phyloP scores from a whole-genome alignment of 768 basidiomycete genomes.

The Fistulinella prunicolor region DNA sequence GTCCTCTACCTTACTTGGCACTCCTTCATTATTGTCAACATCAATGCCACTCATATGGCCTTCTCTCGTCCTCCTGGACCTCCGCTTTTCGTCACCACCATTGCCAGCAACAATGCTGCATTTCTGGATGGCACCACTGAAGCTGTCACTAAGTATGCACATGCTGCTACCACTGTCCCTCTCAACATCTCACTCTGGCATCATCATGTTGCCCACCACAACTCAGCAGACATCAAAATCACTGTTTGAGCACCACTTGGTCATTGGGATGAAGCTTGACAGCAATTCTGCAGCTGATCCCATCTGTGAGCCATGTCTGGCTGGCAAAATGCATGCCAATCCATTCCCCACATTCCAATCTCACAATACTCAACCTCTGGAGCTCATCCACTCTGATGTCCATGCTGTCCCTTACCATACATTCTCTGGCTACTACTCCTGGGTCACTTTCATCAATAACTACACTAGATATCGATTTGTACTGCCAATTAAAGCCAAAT shows the following conservation, averaged over 20 bases:
- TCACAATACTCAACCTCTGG: background rate
- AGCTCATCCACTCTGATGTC: too few relatives aligned
- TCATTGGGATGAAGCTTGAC: background rate
- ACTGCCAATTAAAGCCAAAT: too few relatives aligned
- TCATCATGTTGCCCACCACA: too few relatives aligned
- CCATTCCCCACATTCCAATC: background rate
- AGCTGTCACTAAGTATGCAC: background rate
- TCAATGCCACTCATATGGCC: too few relatives aligned
- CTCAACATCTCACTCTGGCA: background rate
- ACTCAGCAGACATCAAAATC: background rate
- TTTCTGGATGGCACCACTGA: too few relatives aligned
- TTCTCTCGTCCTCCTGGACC: background rate
- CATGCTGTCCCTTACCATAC: background rate
- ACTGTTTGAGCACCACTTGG: background rate
- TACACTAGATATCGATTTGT: too few relatives aligned
- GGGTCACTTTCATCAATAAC: background rate
- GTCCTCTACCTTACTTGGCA: too few relatives aligned
- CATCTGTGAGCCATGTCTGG: background rate
- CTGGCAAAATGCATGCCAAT: background rate
- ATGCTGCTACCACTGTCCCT: background rate
- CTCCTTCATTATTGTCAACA: too few relatives aligned
- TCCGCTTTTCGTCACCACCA: background rate
- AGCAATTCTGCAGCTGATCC: background rate
- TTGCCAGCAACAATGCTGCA: background rate
- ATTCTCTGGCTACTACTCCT: background rate